phyloP scores from a whole-genome alignment of 192 early-diverging fungal genomes.

The Rhizophagus clarus region DNA sequence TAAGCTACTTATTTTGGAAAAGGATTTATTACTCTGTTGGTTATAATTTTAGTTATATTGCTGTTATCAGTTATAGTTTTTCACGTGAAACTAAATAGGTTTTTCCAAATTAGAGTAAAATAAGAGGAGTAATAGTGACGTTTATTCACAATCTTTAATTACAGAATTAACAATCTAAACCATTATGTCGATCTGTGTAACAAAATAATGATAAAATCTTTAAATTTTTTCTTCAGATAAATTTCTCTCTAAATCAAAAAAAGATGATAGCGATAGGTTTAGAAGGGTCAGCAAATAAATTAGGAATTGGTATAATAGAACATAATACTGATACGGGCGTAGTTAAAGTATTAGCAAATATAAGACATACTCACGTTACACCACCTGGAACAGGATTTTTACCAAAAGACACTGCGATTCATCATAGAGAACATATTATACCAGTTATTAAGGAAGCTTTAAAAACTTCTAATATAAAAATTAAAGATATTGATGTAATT shows the following conservation, averaged over 20 bases:
- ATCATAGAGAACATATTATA: constrained; percentile 83
- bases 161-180: too few relatives aligned
- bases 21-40: too few relatives aligned
- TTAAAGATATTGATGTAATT: constrained; percentile 83
- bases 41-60: too few relatives aligned
- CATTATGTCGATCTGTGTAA: too few relatives aligned
- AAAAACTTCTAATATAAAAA: constrained; percentile 69
- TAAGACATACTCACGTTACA: constrained; percentile 93
- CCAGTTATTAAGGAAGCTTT: constrained; percentile 77
- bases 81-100: too few relatives aligned
- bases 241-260: not conserved
- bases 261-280: constrained; percentile 71
- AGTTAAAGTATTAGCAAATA: constrained; percentile 81
- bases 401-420: constrained; percentile 90
- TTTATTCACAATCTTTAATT: too few relatives aligned
- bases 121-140: too few relatives aligned
- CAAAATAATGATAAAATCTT: too few relatives aligned
- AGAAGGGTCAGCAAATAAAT: constrained; percentile 96
- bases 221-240: too few relatives aligned
- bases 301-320: constrained; percentile 92
- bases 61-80: too few relatives aligned
- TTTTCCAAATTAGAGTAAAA: too few relatives aligned
- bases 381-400: constrained; percentile 96
- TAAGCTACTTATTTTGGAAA: too few relatives aligned
- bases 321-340: constrained; percentile 63